Evolutionary conservation across 116 monocot genomes (phyloP).

Genomic region (Iris pallida): DNA sequence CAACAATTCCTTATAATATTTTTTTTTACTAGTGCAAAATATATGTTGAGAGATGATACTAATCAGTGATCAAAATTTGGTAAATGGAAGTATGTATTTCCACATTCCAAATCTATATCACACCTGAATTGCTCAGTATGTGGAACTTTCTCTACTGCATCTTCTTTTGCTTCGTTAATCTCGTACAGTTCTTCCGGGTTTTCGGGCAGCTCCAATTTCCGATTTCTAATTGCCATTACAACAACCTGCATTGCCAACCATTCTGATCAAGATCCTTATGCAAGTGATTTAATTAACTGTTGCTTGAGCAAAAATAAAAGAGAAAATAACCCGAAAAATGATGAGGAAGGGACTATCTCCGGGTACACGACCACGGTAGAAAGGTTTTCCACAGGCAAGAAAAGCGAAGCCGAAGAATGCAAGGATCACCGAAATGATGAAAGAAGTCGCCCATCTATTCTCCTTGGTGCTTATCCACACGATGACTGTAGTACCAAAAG

Average conservation of each 20-base stretch:
- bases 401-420: neutral
- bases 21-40: too few relatives aligned
- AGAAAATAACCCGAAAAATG: neutral
- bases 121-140: constrained; percentile 23
- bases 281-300: neutral
- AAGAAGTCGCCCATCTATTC: constrained; percentile 9
- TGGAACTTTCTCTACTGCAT: constrained; percentile 18
- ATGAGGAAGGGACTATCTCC: constrained; percentile 8
- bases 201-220: constrained; percentile 3
- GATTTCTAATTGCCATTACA: constrained; percentile 12
- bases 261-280: neutral
- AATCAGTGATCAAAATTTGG: too few relatives aligned
- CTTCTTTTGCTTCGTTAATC: constrained; percentile 4
- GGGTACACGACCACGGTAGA: neutral
- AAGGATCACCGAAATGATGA: neutral
- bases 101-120: too few relatives aligned
- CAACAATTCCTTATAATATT: too few relatives aligned
- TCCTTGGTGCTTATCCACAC: constrained; percentile 4
- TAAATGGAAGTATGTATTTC: too few relatives aligned
- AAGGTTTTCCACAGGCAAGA: constrained; percentile 5
- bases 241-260: constrained; percentile 11
- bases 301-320: neutral
- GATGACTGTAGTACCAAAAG: constrained; percentile 5
- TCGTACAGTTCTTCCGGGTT: constrained; percentile 14
- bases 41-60: too few relatives aligned